Percentiles rank a stretch among this genome's conserved stretches.
These are phyloP conservation scores for Neurospora africana DNA, from an alignment of 495 filamentous ascomycete genomes.

Conservation along the genomic window DNA sequence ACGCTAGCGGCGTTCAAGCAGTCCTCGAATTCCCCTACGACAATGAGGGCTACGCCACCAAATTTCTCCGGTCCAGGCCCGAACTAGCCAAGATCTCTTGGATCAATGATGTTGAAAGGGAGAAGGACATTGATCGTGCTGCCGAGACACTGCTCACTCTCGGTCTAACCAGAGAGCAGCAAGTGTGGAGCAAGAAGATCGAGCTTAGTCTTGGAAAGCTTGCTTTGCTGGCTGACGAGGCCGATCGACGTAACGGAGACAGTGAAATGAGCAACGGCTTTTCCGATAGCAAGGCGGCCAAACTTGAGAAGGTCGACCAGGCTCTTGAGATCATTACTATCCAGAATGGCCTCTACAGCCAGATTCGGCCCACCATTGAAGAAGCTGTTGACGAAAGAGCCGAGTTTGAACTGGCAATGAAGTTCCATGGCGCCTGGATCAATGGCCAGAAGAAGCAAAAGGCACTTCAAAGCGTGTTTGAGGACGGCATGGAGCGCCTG, in stretches of 20 bases:
- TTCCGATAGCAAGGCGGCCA: conserved; percentile 19
- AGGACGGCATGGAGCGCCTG: conserved; percentile 52
- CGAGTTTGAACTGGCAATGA: conserved; percentile 61
- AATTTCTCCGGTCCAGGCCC: conserved; percentile 59
- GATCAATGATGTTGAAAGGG: conserved; percentile 79
- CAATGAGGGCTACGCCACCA: conserved; percentile 57
- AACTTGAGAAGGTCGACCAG: conserved; percentile 42
- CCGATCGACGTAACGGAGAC: conserved; percentile 19
- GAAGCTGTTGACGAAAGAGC: conserved; percentile 68
- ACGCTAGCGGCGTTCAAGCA: conserved; percentile 48
- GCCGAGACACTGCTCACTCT: conserved; percentile 53
- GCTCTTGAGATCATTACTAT: conserved; percentile 55
- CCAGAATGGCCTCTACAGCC: conserved; percentile 60
- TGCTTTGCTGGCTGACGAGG: conserved; percentile 53
- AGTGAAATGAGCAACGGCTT: conserved; percentile 21
- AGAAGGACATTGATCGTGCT: conserved; percentile 61
- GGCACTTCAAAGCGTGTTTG: conserved; percentile 53
- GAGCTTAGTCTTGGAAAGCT: conserved; percentile 84
- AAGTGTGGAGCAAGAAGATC: conserved; percentile 82
- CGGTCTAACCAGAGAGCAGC: conserved; percentile 55
- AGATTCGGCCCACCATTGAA: conserved; percentile 43
- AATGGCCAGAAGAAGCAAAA: conserved; percentile 43
- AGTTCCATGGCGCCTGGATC: conserved; percentile 48
- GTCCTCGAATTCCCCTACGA: conserved; percentile 56
- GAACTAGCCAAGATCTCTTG: conserved; percentile 70